These are phyloP conservation scores for Scalesia atractyloides DNA, from an alignment of 129 eudicot genomes.

Conservation along the genomic window DNA sequence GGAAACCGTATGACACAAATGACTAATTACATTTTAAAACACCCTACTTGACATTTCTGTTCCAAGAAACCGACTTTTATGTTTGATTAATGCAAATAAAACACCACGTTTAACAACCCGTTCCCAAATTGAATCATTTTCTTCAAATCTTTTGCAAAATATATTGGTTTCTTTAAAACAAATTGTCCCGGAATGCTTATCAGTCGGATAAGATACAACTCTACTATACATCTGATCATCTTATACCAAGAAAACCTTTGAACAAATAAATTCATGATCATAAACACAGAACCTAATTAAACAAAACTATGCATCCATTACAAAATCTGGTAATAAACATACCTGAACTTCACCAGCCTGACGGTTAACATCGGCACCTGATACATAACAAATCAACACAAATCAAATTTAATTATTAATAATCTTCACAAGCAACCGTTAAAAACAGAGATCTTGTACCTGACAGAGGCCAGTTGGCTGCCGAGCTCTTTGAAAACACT, in stretches of 20 bases:
- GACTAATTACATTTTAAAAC: constrained; percentile 10
- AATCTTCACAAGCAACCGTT: constrained; percentile 17
- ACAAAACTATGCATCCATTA: background rate
- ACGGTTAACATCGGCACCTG: constrained; percentile 36
- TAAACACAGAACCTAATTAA: constrained; percentile 2
- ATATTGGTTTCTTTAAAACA: constrained; percentile 1
- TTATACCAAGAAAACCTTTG: background rate
- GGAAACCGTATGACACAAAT: too few relatives aligned
- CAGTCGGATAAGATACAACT: background rate
- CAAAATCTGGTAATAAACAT: constrained; percentile 5
- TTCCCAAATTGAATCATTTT: background rate
- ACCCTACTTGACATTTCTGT: background rate
- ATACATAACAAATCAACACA: constrained; percentile 21
- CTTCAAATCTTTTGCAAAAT: background rate
- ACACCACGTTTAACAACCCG: background rate
- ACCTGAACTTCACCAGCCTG: constrained; percentile 66
- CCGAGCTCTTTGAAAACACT: constrained; percentile 45
- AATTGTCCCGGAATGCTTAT: background rate
- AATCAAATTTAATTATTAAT: constrained; percentile 3
- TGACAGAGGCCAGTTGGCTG: constrained; percentile 50
- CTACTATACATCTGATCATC: background rate
- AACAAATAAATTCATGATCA: background rate
- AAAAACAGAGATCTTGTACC: constrained; percentile 36
- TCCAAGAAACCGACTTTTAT: background rate
- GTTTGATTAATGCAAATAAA: background rate